Evolutionary conservation across 1,139 yeast genomes (phyloP).

Genomic region (Blastobotrys apis): DNA sequence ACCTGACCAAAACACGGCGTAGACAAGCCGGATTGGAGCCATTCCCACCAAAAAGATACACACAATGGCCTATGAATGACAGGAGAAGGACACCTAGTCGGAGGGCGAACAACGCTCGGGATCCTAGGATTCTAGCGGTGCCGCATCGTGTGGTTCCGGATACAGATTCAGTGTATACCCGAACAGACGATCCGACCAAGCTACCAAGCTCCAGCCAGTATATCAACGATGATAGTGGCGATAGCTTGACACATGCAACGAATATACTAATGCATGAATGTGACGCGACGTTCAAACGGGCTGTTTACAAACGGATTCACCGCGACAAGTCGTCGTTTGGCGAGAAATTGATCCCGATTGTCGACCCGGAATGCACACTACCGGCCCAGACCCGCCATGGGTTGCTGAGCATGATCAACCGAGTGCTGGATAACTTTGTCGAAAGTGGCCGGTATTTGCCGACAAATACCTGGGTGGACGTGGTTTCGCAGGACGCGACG

Average conservation of each 20-base stretch:
- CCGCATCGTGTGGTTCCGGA: not conserved
- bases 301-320: conserved; percentile 20
- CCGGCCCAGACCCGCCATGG: conserved; percentile 2
- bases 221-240: not conserved
- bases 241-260: conserved; percentile 14
- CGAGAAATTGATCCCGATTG: conserved; percentile 5
- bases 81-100: too few species aligned
- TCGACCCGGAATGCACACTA: not conserved
- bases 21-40: not conserved
- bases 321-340: conserved; percentile 12
- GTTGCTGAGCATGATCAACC: conserved; percentile 3
- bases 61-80: conserved; percentile 13
- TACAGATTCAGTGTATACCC: not conserved
- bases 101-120: not conserved
- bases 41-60: conserved; percentile 10
- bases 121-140: too few species aligned
- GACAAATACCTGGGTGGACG: conserved; percentile 12
- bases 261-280: conserved; percentile 21
- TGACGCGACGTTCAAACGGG: conserved; percentile 23
- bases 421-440: not conserved
- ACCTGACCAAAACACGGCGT: conserved; percentile 18
- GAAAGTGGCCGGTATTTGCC: too few species aligned
- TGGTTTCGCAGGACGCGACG: not conserved
- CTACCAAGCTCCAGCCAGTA: not conserved
- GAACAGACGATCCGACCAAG: not conserved